phyloP scores from a whole-genome alignment of 2,329 filamentous ascomycete species.

The Cytospora leucostoma region DNA sequence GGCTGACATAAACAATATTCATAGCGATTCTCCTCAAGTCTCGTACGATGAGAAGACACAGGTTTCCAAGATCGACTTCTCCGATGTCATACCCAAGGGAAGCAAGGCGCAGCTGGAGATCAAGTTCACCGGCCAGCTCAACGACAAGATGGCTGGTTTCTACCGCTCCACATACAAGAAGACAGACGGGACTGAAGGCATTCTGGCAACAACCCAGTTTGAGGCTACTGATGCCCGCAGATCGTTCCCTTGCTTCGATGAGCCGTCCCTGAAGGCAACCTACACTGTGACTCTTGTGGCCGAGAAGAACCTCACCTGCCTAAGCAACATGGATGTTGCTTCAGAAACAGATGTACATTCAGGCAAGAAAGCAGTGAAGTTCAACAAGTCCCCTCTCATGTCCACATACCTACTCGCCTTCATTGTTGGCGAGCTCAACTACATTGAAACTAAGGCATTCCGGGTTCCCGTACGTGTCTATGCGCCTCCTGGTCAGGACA shows the following conservation, averaged over 20 bases:
- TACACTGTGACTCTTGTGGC: constrained; percentile 91
- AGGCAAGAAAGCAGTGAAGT: constrained; percentile 81
- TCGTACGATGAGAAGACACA: constrained; percentile 78
- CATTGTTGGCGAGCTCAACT: constrained; percentile 90
- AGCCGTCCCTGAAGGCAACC: constrained; percentile 88
- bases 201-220: constrained; percentile 92
- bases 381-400: constrained; percentile 91
- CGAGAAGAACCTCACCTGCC: constrained; percentile 84
- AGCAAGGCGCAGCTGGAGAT: constrained; percentile 76
- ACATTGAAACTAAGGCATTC: constrained; percentile 89
- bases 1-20: constrained; percentile 31
- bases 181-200: constrained; percentile 73
- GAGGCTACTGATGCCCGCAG: constrained; percentile 91
- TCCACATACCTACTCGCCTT: constrained; percentile 95
- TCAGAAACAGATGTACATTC: constrained; percentile 74
- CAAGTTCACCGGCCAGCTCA: constrained; percentile 75
- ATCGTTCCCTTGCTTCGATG: constrained; percentile 95
- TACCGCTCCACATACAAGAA: constrained; percentile 91
- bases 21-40: constrained; percentile 65
- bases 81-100: constrained; percentile 70
- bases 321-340: constrained; percentile 96
- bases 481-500: constrained; percentile 84
- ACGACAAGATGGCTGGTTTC: constrained; percentile 89
- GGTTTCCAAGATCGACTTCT: constrained; percentile 78
- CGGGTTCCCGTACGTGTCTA: constrained; percentile 92